Evolutionary conservation across 768 basidiomycete genomes (phyloP), one percentile per base, ranked within the genome.

Genomic region (Mrakia blollopis): DNA sequence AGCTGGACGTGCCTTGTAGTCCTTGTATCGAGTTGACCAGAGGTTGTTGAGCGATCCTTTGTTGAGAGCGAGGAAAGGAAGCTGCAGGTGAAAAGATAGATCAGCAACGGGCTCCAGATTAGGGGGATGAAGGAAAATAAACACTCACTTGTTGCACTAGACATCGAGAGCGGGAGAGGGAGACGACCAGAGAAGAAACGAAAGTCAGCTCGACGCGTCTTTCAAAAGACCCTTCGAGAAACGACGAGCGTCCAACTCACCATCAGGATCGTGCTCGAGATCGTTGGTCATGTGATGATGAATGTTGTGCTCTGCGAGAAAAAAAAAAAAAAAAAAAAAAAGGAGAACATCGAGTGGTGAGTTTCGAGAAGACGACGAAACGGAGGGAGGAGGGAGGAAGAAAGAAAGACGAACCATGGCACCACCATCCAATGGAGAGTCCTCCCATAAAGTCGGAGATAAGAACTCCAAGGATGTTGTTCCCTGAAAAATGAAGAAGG

Each of bases 1-100:
- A n/a, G n/a, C n/a, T n/a, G n/a, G n/a, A n/a, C n/a, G n/a, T n/a
- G n/a, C n/a, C n/a, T 74, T 74, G 63, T 63, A 63, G 32, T 74
- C 73, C 73, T 74, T 74, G 73, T 74, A 74, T 23, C 73, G 32
- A 14, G 73, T 74, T 16, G 73, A 74, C 73, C 73, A 74, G 63
- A 74, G 73, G 60, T 32, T 63, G 63, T 74, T 61, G 61, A 74
- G 60, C n/a, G 73, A 74, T 25, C 50, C 73, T 41, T 74, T 54
- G 61, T 74, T 74, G 37, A 74, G 60, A 1, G 61, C 60, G 32
- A 74, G 73, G 73, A 74, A 74, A 13, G 41, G 37, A 30, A 52
- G 69, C 47, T 41, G 35, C 1, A 16, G 21, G 41, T 2, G 18
- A 32, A 37, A 16, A 4, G 30, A 68, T 35, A 37, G 23, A 21